Percentiles rank a stretch among this genome's conserved stretches.
Evolutionary conservation across 148 eudicot species (phyloP).

Genomic region (Persicaria tinctoria): DNA sequence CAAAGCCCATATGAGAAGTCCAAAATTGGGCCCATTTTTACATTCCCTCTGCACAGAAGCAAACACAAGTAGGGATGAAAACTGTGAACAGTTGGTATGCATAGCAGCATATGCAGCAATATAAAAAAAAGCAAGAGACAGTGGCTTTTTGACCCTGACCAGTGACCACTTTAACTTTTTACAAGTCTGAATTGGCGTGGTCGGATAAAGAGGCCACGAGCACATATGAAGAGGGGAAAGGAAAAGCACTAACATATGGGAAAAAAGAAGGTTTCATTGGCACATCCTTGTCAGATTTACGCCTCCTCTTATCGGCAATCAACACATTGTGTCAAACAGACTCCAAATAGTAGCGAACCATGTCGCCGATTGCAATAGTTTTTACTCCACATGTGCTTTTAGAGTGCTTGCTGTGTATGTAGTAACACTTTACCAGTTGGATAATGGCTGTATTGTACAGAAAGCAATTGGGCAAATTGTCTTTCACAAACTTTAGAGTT

Average conservation of each 20-base stretch:
- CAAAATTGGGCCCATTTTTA: background rate
- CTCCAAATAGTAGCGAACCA: background rate
- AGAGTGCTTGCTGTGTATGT: background rate
- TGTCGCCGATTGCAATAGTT: background rate
- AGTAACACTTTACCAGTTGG: conserved; percentile 3
- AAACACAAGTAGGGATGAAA: background rate
- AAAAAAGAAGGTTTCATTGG: conserved; percentile 4
- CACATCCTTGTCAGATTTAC: conserved; percentile 6
- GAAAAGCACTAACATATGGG: background rate
- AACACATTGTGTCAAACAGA: background rate
- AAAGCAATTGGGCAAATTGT: background rate
- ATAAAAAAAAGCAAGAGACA: background rate
- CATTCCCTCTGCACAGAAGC: background rate
- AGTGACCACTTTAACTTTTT: conserved; percentile 11
- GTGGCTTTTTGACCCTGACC: conserved; percentile 11
- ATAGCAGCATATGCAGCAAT: background rate
- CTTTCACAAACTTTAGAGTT: conserved; percentile 3
- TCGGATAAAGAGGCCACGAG: conserved; percentile 11
- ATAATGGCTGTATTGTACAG: background rate
- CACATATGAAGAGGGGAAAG: background rate
- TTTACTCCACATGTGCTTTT: conserved; percentile 7
- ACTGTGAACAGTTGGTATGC: background rate
- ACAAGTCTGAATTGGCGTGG: conserved; percentile 5
- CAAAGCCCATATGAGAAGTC: background rate
- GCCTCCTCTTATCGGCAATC: background rate